Evolutionary conservation across 768 basidiomycete genomes (phyloP).

Genomic region (Podaxis sp.): DNA sequence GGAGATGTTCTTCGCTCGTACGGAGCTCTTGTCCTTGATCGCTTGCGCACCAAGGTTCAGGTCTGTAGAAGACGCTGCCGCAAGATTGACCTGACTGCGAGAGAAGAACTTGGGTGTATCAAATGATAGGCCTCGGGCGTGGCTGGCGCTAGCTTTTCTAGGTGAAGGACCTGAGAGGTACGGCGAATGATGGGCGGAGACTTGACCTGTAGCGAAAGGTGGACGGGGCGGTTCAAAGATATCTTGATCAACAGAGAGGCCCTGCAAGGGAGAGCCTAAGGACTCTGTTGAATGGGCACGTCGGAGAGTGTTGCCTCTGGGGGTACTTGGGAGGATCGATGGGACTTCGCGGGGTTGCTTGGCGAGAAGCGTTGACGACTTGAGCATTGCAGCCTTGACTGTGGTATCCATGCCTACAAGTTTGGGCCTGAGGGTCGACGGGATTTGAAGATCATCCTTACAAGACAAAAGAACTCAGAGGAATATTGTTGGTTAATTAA

Average conservation of each 20-base stretch:
- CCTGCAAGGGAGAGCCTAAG: slow-evolving; percentile 51
- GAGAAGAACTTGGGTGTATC: slow-evolving; percentile 54
- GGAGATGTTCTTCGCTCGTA: slow-evolving; percentile 46
- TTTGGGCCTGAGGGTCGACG: slow-evolving; percentile 71
- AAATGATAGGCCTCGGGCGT: slow-evolving; percentile 61
- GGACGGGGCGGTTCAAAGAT: slow-evolving; percentile 35
- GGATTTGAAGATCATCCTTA: slow-evolving; percentile 90
- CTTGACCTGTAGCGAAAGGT: slow-evolving; percentile 32
- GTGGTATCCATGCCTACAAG: slow-evolving; percentile 77
- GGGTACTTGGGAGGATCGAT: slow-evolving; percentile 38
- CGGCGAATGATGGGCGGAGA: slow-evolving; percentile 39
- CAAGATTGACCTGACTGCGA: slow-evolving; percentile 47
- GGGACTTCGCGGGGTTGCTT: slow-evolving; percentile 32
- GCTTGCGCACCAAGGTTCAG: slow-evolving; percentile 34
- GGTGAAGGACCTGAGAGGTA: slow-evolving; percentile 34
- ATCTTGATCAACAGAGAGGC: slow-evolving; percentile 36
- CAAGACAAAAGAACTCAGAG: slow-evolving; percentile 8
- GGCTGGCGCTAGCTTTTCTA: slow-evolving; percentile 38
- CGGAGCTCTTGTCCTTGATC: slow-evolving; percentile 50
- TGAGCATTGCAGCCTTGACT: slow-evolving; percentile 91
- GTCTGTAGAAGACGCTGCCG: slow-evolving; percentile 37
- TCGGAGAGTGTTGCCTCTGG: slow-evolving; percentile 51
- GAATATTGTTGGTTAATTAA: neutral
- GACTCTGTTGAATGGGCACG: slow-evolving; percentile 75
- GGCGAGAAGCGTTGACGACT: slow-evolving; percentile 70